phyloP scores from a whole-genome alignment of 306 rosid genomes.

The Inga leiocalycina region DNA sequence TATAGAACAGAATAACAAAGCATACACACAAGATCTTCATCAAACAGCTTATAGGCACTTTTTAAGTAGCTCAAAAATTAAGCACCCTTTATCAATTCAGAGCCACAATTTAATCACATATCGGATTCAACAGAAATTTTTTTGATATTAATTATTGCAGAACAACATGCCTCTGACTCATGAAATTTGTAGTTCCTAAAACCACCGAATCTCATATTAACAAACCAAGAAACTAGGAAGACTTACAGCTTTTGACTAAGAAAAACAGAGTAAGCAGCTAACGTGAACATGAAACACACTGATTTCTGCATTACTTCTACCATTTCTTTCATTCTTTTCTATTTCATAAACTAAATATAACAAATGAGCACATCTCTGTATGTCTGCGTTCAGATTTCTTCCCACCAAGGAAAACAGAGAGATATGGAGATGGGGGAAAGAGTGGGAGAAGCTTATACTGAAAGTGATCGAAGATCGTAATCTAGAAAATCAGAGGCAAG shows the following conservation, averaged over 20 bases:
- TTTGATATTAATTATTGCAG: neutral
- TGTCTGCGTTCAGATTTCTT: slow-evolving; percentile 30
- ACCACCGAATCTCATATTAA: neutral
- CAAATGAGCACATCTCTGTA: neutral
- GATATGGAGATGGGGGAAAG: slow-evolving; percentile 35
- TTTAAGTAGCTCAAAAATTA: neutral
- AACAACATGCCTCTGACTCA: neutral
- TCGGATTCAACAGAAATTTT: neutral
- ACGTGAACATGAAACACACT: neutral
- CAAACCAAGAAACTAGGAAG: neutral
- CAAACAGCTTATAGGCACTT: neutral
- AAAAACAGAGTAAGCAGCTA: neutral
- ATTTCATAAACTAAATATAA: neutral
- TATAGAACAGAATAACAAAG: neutral
- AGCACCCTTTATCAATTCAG: neutral
- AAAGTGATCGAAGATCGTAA: slow-evolving; percentile 28
- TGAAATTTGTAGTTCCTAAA: neutral
- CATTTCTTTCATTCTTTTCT: neutral
- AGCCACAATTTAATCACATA: neutral
- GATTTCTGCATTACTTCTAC: neutral
- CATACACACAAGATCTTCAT: neutral
- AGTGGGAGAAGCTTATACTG: slow-evolving; percentile 35
- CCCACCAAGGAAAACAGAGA: slow-evolving; percentile 42
- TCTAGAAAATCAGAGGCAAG: neutral
- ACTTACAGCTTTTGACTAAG: neutral